Conservation (phyloP, 2,329 filamentous ascomycete species). For the Aspergillus aculeatus region DNA sequence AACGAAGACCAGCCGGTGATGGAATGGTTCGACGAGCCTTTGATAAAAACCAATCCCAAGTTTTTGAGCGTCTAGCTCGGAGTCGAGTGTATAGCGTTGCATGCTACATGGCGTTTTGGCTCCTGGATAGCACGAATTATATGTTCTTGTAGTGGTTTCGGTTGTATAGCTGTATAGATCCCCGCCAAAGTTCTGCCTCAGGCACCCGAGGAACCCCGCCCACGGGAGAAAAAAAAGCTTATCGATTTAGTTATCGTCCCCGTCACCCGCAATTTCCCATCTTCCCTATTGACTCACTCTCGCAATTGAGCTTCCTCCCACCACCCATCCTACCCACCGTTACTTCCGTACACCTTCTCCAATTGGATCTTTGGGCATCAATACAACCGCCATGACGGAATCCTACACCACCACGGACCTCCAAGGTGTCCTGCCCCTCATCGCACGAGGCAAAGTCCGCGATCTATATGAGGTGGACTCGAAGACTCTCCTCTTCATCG, state of each 20-base stretch:
- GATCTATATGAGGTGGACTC: slow-evolving; percentile 74
- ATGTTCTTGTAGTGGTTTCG: too few species aligned
- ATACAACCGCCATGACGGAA: slow-evolving; percentile 32
- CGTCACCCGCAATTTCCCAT: background rate
- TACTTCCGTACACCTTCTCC: background rate
- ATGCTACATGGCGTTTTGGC: too few species aligned
- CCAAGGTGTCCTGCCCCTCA: slow-evolving; percentile 45
- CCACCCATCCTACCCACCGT: too few species aligned
- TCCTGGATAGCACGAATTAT: too few species aligned
- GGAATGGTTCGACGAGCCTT: background rate
- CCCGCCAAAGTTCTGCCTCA: background rate
- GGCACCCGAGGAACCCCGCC: background rate
- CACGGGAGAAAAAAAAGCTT: background rate
- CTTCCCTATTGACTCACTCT: background rate
- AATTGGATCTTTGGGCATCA: background rate
- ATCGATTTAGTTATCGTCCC: background rate
- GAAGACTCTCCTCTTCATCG: slow-evolving; percentile 74
- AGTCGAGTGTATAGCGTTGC: too few species aligned
- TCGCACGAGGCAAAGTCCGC: slow-evolving; percentile 72
- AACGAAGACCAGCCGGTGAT: background rate
- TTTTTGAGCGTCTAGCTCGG: too few species aligned
- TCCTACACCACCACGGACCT: slow-evolving; percentile 46
- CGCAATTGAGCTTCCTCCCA: background rate
- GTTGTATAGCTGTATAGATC: too few species aligned
- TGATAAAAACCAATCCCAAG: too few species aligned